Percentiles rank a stretch among this genome's conserved stretches.
These are phyloP conservation scores for Trifolium dubium DNA, from an alignment of 306 rosid species.

Conservation along the genomic window DNA sequence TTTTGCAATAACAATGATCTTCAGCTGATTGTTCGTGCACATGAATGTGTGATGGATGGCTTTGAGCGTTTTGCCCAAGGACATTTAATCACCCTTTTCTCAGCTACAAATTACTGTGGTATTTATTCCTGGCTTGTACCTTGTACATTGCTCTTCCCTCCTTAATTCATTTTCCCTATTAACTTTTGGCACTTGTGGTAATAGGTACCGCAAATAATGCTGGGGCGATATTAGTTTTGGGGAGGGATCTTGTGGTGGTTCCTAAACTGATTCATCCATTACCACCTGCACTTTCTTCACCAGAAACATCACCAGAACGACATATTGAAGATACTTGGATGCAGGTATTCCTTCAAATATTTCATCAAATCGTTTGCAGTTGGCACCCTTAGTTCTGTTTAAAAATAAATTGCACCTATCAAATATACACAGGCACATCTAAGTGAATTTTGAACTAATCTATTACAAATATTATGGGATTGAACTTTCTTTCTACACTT, in stretches of 20 bases:
- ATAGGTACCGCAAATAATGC: slow-evolving; percentile 98
- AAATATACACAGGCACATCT: slow-evolving; percentile 2
- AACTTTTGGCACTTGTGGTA: slow-evolving; percentile 38
- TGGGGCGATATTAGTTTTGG: slow-evolving; percentile 92
- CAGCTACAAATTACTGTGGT: slow-evolving; percentile 98
- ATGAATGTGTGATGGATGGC: slow-evolving; percentile 99
- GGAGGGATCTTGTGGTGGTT: slow-evolving; percentile 97
- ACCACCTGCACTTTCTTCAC: slow-evolving; percentile 95
- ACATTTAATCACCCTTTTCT: slow-evolving; percentile 93
- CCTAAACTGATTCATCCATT: slow-evolving; percentile 94
- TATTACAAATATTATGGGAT: not conserved
- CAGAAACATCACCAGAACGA: slow-evolving; percentile 91
- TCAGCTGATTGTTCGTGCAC: slow-evolving; percentile 96
- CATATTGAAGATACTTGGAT: slow-evolving; percentile 97
- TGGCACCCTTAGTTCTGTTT: slow-evolving; percentile 16
- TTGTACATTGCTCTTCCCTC: slow-evolving; percentile 18
- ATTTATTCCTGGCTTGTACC: slow-evolving; percentile 44
- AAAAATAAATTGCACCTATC: slow-evolving; percentile 10
- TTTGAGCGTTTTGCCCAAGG: slow-evolving; percentile 99
- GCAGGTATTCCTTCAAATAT: slow-evolving; percentile 67
- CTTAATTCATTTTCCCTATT: slow-evolving; percentile 32
- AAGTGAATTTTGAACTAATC: slow-evolving; percentile 27
- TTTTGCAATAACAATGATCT: slow-evolving; percentile 98
- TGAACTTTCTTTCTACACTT: slow-evolving; percentile 28
- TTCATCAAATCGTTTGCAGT: slow-evolving; percentile 17